Conservation (phyloP, 768 basidiomycete genomes). For the Lepiota venenata region DNA sequence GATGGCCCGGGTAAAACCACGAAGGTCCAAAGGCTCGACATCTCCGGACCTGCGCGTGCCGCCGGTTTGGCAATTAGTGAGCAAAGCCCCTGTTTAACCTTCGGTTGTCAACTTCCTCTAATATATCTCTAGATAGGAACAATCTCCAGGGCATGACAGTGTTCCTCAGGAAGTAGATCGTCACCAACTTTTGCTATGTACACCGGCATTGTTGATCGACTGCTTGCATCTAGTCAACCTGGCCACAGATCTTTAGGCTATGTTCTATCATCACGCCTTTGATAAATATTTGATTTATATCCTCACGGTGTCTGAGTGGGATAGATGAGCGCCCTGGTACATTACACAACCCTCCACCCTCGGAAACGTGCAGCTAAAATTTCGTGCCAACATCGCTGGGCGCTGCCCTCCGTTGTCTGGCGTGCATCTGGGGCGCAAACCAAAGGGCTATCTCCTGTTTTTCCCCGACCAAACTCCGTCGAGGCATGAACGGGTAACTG, state of each 20-base stretch:
- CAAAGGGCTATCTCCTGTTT: too few species aligned
- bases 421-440: too few species aligned
- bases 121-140: slow-evolving; percentile 19
- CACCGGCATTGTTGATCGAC: too few species aligned
- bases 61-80: slow-evolving; percentile 32
- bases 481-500: background rate
- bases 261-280: too few species aligned
- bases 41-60: slow-evolving; percentile 8
- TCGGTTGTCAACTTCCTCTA: background rate
- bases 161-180: slow-evolving; percentile 21
- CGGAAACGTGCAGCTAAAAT: too few species aligned
- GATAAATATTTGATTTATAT: too few species aligned
- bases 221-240: too few species aligned
- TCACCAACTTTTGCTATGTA: background rate
- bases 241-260: too few species aligned
- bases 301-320: too few species aligned
- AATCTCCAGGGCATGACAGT: slow-evolving; percentile 36
- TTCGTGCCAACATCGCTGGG: too few species aligned
- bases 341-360: background rate
- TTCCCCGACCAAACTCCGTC: background rate
- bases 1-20: slow-evolving; percentile 23
- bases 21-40: slow-evolving; percentile 23
- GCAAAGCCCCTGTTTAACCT: slow-evolving; percentile 11
- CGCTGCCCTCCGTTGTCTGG: too few species aligned
- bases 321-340: background rate